Evolutionary conservation across 2,329 filamentous ascomycete species (phyloP).

Genomic region (Triangularia setosa): DNA sequence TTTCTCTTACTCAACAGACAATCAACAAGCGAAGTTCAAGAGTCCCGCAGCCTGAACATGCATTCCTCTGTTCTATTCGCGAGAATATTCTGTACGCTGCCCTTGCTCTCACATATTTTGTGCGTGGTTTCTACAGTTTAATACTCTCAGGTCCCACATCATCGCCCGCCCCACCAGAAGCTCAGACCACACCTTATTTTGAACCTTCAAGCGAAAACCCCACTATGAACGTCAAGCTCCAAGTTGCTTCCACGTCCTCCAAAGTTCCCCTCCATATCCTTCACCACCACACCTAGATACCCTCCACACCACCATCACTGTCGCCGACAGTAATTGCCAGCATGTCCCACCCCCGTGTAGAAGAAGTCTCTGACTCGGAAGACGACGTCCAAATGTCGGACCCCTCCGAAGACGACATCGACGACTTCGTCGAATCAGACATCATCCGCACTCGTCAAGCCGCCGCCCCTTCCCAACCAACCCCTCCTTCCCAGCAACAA

Average conservation of each 20-base stretch:
- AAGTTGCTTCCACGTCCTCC: background rate
- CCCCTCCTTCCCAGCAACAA: background rate
- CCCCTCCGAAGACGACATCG: conserved; percentile 81
- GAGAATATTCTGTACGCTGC: too few species aligned
- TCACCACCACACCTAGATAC: too few species aligned
- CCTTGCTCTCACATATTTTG: too few species aligned
- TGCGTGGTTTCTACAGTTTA: too few species aligned
- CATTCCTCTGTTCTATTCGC: too few species aligned
- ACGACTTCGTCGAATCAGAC: conserved; percentile 56
- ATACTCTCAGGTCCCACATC: background rate
- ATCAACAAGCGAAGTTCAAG: too few species aligned
- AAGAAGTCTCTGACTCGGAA: conserved; percentile 86
- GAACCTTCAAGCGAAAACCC: background rate
- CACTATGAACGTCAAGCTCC: conserved; percentile 3
- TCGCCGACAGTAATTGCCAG: conserved; percentile 8
- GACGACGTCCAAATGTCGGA: conserved; percentile 69
- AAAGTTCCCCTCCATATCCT: background rate
- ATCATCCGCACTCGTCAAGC: conserved; percentile 45
- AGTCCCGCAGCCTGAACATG: too few species aligned
- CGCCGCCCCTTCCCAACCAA: conserved; percentile 30
- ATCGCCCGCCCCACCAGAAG: background rate
- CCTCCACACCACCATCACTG: too few species aligned
- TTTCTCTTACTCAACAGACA: too few species aligned
- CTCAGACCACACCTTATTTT: conserved; percentile 8
- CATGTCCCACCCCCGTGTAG: conserved; percentile 73